These are phyloP conservation scores for Penicillium malachiteum DNA, from an alignment of 495 filamentous ascomycete genomes.

Conservation along the genomic window DNA sequence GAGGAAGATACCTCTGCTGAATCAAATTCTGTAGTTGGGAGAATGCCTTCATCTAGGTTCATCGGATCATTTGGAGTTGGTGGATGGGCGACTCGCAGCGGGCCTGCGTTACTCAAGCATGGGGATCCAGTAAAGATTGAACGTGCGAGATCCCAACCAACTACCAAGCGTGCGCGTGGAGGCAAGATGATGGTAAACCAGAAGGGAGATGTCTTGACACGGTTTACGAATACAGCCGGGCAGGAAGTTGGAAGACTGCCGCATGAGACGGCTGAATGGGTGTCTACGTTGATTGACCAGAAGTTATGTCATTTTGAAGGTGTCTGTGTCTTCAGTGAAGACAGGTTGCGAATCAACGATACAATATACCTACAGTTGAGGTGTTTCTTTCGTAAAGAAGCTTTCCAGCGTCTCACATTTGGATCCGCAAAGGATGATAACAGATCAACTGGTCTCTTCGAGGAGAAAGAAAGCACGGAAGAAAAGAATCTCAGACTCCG, in stretches of 20 bases:
- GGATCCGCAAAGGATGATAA: constrained; percentile 62
- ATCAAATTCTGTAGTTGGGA: constrained; percentile 31
- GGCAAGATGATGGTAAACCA: constrained; percentile 53
- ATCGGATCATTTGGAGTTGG: constrained; percentile 89
- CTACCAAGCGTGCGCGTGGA: constrained; percentile 50
- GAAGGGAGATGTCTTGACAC: constrained; percentile 81
- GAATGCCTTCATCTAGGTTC: constrained; percentile 65
- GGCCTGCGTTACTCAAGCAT: constrained; percentile 67
- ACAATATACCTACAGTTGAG: constrained; percentile 85
- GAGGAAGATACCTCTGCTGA: constrained; percentile 5
- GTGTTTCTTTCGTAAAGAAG: constrained; percentile 70
- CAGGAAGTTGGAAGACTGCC: constrained; percentile 87
- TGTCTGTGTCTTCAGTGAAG: constrained; percentile 84
- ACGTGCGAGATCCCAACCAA: constrained; percentile 69
- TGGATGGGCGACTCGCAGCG: constrained; percentile 90
- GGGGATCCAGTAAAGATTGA: constrained; percentile 82
- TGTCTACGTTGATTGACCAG: constrained; percentile 90
- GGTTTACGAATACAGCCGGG: constrained; percentile 79
- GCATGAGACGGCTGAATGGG: constrained; percentile 88
- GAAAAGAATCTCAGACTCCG: constrained; percentile 81
- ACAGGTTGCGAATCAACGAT: constrained; percentile 82
- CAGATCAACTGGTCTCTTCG: constrained; percentile 66
- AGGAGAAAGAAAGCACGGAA: constrained; percentile 81
- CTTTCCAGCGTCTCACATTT: constrained; percentile 65
- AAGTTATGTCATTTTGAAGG: constrained; percentile 86